Evolutionary conservation across 345 rosid species (phyloP).

Genomic region (Eutrema heterophyllum): DNA sequence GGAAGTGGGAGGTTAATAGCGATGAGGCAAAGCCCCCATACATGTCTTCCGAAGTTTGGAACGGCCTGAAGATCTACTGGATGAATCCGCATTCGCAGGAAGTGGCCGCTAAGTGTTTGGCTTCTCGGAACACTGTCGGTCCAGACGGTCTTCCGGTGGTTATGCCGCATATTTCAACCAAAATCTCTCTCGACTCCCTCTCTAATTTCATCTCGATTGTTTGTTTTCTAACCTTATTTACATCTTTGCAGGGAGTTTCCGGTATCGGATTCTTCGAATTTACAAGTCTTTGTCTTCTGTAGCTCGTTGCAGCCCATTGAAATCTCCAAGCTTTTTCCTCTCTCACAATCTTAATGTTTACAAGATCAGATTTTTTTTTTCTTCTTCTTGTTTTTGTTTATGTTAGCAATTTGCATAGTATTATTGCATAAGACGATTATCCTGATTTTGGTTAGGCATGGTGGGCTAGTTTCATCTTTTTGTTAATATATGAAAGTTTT

Average conservation of each 20-base stretch:
- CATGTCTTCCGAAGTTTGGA: no score
- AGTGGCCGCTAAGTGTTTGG: no score
- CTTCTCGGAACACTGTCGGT: no score
- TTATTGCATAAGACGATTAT: not conserved
- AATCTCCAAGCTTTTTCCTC: conserved; percentile 3
- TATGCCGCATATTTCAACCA: no score
- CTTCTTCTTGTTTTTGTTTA: not conserved
- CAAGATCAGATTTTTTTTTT: conserved; percentile 9
- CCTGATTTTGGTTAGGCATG: not conserved
- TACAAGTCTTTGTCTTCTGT: conserved; percentile 27
- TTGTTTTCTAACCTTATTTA: no score
- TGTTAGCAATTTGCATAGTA: not conserved
- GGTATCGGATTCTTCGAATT: conserved; percentile 20
- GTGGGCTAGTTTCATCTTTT: not conserved
- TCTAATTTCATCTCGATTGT: not conserved
- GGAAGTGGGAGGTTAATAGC: no score
- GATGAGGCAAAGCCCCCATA: no score
- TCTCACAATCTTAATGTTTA: conserved; percentile 20
- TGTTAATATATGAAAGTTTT: not conserved
- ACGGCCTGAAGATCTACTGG: no score
- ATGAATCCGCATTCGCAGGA: no score
- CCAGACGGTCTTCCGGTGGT: no score
- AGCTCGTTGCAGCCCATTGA: conserved; percentile 31
- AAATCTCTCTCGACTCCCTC: no score
- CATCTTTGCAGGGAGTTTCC: conserved; percentile 22